Evolutionary conservation across 768 basidiomycete genomes (phyloP).

Genomic region (Termitomyces sp.): DNA sequence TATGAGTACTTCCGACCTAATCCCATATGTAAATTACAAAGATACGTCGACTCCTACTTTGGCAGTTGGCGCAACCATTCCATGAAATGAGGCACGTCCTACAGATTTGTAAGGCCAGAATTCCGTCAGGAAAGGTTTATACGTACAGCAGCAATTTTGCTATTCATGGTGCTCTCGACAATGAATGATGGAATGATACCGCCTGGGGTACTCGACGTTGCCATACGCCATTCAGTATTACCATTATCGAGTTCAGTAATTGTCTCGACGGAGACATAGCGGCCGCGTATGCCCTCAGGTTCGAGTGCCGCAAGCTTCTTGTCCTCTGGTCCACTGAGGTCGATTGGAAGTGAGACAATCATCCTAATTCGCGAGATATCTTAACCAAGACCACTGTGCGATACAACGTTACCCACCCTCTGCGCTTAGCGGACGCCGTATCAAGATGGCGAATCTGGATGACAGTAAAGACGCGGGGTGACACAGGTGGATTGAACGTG

Average conservation of each 20-base stretch:
- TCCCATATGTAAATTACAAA: not conserved
- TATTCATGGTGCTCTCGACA: conserved; percentile 55
- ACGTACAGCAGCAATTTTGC: conserved; percentile 60
- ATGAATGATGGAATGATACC: conserved; percentile 67
- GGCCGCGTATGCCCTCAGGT: conserved; percentile 60
- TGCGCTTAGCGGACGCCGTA: conserved; percentile 42
- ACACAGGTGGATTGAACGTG: conserved; percentile 65
- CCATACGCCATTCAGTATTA: conserved; percentile 76
- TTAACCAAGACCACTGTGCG: not conserved
- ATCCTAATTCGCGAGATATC: conserved; percentile 25
- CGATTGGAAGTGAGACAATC: conserved; percentile 66
- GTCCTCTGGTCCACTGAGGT: conserved; percentile 49
- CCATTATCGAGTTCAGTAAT: conserved; percentile 60
- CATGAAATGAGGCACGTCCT: conserved; percentile 76
- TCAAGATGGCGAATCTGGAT: conserved; percentile 59
- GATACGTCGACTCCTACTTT: conserved; percentile 2
- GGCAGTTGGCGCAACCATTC: conserved; percentile 52
- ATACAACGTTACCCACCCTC: conserved; percentile 46
- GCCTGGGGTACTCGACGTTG: conserved; percentile 69
- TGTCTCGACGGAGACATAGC: conserved; percentile 69
- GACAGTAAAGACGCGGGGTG: conserved; percentile 74
- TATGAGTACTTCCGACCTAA: not conserved
- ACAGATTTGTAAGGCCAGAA: not conserved
- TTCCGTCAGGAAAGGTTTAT: not conserved
- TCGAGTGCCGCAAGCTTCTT: conserved; percentile 58